Conservation (phyloP, 139 green algal genomes). For the Pseudopediastrum boryanum region DNA sequence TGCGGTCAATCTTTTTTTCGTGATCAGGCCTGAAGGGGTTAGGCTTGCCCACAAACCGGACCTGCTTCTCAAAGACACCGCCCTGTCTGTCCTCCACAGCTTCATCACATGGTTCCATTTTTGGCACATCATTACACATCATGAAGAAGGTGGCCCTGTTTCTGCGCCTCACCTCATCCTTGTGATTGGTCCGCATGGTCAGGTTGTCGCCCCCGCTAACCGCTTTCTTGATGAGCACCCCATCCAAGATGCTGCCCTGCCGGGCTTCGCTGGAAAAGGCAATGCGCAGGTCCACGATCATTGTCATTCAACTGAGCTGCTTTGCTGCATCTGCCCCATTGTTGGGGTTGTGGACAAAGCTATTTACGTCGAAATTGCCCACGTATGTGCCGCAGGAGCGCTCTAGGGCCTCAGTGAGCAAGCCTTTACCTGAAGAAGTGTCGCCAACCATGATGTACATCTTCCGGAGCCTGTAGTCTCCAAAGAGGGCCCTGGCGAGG, state of each 20-base stretch:
- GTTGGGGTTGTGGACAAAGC: slow-evolving; percentile 24
- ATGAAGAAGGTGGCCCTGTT: slow-evolving; percentile 18
- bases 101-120: slow-evolving; percentile 12
- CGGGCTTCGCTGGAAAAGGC: slow-evolving; percentile 9
- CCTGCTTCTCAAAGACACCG: no score
- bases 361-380: not conserved
- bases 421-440: slow-evolving; percentile 2
- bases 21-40: no score
- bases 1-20: no score
- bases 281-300: slow-evolving; percentile 15
- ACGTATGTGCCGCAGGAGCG: slow-evolving; percentile 5
- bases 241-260: not conserved
- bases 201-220: slow-evolving; percentile 1
- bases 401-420: not conserved
- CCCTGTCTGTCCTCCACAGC: slow-evolving; percentile 8
- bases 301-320: slow-evolving; percentile 12
- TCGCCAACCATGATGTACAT: slow-evolving; percentile 7
- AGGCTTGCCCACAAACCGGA: no score
- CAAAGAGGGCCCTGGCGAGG: slow-evolving; percentile 12
- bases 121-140: slow-evolving; percentile 23
- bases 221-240: not conserved
- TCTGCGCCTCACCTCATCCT: not conserved
- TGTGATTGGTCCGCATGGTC: slow-evolving; percentile 9
- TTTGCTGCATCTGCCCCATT: slow-evolving; percentile 4
- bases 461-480: slow-evolving; percentile 1